phyloP scores from a whole-genome alignment of 2,329 filamentous ascomycete genomes.

The Exophiala sideris region DNA sequence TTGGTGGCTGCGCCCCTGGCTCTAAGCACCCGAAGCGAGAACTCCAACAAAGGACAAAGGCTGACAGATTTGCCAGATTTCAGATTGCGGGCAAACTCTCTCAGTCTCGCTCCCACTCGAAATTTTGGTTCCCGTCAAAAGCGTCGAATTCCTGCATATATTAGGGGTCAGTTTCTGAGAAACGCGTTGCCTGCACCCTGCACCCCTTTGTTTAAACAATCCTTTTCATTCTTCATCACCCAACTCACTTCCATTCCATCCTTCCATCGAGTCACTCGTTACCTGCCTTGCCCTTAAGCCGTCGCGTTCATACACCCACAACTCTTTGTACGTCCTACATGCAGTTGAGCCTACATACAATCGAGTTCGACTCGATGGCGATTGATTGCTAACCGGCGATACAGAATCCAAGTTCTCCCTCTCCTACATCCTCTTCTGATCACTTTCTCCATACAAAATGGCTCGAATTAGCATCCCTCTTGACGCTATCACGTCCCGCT shows the following conservation, averaged over 20 bases:
- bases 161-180: no score
- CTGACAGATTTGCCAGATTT: constrained; percentile 3
- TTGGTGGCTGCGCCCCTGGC: constrained; percentile 4
- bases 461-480: constrained; percentile 88
- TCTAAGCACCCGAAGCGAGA: constrained; percentile 2
- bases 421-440: neutral
- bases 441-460: constrained; percentile 52
- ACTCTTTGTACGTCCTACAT: constrained; percentile 3
- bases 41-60: neutral
- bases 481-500: constrained; percentile 83
- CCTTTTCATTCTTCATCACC: neutral
- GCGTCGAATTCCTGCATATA: neutral
- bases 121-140: neutral
- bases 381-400: constrained; percentile 1
- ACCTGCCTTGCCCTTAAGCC: neutral
- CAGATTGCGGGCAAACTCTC: neutral
- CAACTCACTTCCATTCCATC: neutral
- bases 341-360: neutral
- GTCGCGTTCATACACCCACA: neutral
- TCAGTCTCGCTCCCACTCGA: neutral
- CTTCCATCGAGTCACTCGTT: neutral
- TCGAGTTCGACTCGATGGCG: no score
- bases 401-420: neutral
- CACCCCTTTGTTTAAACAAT: neutral
- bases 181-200: no score